Conservation (phyloP, 768 basidiomycete species). For the Pleurotus citrinopileatus region DNA sequence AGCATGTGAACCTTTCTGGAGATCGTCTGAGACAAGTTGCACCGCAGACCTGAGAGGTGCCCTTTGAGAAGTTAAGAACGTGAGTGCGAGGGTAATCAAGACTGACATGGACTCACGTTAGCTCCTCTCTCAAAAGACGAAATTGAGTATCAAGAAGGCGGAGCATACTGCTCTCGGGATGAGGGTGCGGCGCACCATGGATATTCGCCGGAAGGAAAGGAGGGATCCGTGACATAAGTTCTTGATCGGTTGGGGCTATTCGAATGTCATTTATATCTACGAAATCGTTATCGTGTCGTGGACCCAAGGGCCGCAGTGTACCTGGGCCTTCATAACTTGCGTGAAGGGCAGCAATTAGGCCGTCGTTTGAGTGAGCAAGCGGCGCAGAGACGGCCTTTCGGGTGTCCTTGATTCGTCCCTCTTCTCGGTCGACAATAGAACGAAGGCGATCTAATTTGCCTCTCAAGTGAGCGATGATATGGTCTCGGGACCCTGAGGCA, state of each 20-base stretch:
- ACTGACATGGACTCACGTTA: conserved; percentile 42
- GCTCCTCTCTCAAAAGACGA: conserved; percentile 69
- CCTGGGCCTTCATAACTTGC: conserved; percentile 57
- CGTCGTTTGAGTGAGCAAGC: conserved; percentile 19
- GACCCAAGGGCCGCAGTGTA: conserved; percentile 39
- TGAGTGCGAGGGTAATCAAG: background rate
- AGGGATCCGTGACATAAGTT: conserved; percentile 44
- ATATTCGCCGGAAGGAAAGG: conserved; percentile 66
- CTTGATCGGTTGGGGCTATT: conserved; percentile 69
- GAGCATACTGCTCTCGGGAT: conserved; percentile 56
- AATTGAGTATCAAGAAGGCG: conserved; percentile 72
- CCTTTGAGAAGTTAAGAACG: conserved; percentile 23
- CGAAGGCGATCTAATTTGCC: conserved; percentile 30
- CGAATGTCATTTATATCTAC: conserved; percentile 53
- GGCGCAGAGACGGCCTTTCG: background rate
- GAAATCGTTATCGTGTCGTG: conserved; percentile 70
- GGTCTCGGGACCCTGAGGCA: conserved; percentile 28
- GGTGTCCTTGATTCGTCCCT: conserved; percentile 23
- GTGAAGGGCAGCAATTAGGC: conserved; percentile 34
- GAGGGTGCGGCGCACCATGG: conserved; percentile 60
- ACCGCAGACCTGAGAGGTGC: conserved; percentile 52
- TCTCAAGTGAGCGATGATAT: conserved; percentile 33
- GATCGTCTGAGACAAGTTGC: conserved; percentile 45
- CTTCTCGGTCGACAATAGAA: conserved; percentile 52
- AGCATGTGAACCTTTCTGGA: conserved; percentile 19